A percentile compares a stretch with the other conserved stretches of the same genome.
Conservation (phyloP, 176 grass and related monocot species). For the Carex parvula region DNA sequence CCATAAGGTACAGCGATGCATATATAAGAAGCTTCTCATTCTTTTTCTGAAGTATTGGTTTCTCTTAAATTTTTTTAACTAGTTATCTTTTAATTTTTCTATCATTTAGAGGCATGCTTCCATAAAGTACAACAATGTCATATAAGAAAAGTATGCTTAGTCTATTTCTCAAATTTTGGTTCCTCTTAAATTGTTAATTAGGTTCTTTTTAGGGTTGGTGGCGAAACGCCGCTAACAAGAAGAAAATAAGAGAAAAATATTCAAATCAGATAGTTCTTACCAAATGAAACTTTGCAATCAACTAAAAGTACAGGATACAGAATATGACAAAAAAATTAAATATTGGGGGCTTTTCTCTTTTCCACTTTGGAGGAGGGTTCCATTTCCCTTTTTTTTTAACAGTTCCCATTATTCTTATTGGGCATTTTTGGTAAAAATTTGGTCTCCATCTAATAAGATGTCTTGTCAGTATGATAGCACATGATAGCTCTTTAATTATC, state of each 20-base stretch:
- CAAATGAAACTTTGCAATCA: not conserved
- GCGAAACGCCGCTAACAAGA: no score
- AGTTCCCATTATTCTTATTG: not conserved
- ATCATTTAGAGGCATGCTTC: slow-evolving; percentile 2
- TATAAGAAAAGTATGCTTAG: not conserved
- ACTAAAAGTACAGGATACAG: not conserved
- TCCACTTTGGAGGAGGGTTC: slow-evolving; percentile 1
- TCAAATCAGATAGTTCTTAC: not conserved
- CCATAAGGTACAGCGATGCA: not conserved
- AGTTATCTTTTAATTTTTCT: not conserved
- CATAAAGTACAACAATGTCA: not conserved
- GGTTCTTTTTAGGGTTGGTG: no score
- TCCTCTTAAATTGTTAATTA: not conserved
- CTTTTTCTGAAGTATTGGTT: not conserved
- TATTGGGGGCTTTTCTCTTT: slow-evolving; percentile 1
- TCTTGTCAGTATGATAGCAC: not conserved
- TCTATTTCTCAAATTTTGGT: slow-evolving; percentile 4
- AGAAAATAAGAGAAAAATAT: not conserved
- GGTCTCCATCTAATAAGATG: no score
- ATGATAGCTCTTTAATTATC: not conserved
- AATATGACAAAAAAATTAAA: not conserved
- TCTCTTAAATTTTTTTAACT: not conserved
- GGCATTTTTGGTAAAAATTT: not conserved
- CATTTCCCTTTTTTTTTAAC: not conserved
- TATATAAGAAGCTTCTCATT: not conserved